Percentiles rank a stretch among this genome's conserved stretches.
phyloP scores from a whole-genome alignment of 306 rosid species.

The Potentilla sterilis region DNA sequence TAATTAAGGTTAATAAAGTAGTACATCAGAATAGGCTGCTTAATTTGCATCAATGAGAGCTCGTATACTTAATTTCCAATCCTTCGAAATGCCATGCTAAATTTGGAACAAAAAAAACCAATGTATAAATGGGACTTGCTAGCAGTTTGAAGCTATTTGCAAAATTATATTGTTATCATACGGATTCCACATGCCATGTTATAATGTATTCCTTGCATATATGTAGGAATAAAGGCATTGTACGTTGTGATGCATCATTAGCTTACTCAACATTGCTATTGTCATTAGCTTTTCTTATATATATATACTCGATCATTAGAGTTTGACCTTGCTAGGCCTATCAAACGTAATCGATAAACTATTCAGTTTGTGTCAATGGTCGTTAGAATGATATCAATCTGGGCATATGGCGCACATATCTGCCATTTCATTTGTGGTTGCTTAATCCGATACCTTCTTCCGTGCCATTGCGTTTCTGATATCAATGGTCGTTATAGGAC shows the following conservation, averaged over 20 bases:
- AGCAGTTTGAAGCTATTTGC: neutral
- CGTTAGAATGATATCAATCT: neutral
- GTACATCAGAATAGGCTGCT: too few relatives aligned
- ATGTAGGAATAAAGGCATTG: neutral
- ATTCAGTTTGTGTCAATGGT: neutral
- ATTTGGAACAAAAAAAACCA: neutral
- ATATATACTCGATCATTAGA: neutral
- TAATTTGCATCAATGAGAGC: too few relatives aligned
- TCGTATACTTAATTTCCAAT: too few relatives aligned
- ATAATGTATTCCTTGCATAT: neutral
- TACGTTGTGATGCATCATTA: neutral
- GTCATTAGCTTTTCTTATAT: neutral
- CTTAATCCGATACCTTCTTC: neutral
- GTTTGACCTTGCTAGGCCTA: neutral
- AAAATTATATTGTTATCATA: too few relatives aligned
- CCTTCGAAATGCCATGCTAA: neutral
- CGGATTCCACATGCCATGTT: neutral
- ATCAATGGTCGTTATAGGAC: too few relatives aligned
- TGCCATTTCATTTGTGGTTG: neutral
- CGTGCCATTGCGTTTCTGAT: neutral
- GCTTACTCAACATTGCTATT: neutral
- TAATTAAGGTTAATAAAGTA: neutral
- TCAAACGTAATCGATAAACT: neutral
- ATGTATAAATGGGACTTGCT: neutral
- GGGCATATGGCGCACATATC: neutral